phyloP scores from a whole-genome alignment of 2,329 filamentous ascomycete genomes.

The Venturia nashicola region DNA sequence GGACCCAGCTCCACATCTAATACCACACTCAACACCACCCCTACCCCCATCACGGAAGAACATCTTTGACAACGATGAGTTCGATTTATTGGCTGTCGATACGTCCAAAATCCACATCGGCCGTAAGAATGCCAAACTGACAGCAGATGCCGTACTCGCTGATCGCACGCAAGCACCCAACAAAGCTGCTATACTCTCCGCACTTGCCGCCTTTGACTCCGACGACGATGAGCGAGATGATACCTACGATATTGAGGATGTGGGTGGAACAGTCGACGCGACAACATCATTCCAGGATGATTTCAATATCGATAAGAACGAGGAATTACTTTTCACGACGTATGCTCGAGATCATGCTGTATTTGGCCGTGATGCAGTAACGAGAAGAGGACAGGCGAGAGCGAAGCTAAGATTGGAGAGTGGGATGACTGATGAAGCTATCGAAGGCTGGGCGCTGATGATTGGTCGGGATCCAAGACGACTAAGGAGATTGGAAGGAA shows the following conservation, averaged over 20 bases:
- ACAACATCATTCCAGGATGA: slow-evolving; percentile 19
- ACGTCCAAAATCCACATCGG: slow-evolving; percentile 65
- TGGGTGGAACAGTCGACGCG: slow-evolving; percentile 75
- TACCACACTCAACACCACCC: slow-evolving; percentile 45
- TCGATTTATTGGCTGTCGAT: slow-evolving; percentile 58
- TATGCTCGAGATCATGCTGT: slow-evolving; percentile 52
- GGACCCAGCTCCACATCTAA: slow-evolving; percentile 29
- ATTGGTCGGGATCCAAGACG: slow-evolving; percentile 58
- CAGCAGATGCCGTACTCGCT: slow-evolving; percentile 59
- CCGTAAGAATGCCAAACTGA: slow-evolving; percentile 49
- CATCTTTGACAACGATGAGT: slow-evolving; percentile 67
- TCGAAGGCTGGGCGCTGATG: slow-evolving; percentile 93
- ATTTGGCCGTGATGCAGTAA: slow-evolving; percentile 61
- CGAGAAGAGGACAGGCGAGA: slow-evolving; percentile 52
- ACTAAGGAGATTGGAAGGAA: slow-evolving; percentile 56
- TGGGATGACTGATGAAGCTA: slow-evolving; percentile 81
- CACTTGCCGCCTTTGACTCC: slow-evolving; percentile 76
- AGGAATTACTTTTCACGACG: slow-evolving; percentile 60
- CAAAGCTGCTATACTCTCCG: slow-evolving; percentile 80
- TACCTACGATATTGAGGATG: slow-evolving; percentile 86
- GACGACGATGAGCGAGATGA: slow-evolving; percentile 97
- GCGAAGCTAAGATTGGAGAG: slow-evolving; percentile 59
- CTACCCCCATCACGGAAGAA: slow-evolving; percentile 51
- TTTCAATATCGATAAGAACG: slow-evolving; percentile 47
- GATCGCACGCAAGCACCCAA: slow-evolving; percentile 54